Base-by-base conservation (phyloP, 495 filamentous ascomycete species). In the Daldinia vernicosa region DNA sequence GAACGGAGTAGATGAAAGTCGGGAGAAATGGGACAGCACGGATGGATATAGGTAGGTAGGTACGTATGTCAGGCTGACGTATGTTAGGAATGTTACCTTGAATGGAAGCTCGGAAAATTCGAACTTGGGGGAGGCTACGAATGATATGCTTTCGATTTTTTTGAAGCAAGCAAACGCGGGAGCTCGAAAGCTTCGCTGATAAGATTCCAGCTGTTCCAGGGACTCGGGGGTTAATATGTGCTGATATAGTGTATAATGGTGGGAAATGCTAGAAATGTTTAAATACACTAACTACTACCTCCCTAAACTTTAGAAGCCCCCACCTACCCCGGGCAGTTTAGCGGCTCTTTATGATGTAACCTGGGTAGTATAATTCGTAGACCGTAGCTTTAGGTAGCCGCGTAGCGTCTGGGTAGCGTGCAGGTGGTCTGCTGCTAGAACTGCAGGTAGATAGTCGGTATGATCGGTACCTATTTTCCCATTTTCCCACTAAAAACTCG, bases 121-220 rank as follows among this genome's bases (percentile, higher is more conserved):
- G 4, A 45, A 45, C n/a, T 45, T 45, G n/a, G 40, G 17, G 40
- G 19, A 47, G 43, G 43, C 43, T 47, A 24, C 43, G 17, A 47
- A 47, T 24, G 9, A 47, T 47, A 11, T 11, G 43, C 17, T 57
- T 57, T 63, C 59, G 24, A 24, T 56, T 26, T 19, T 19, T 61
- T 59, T 59, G 53, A 65, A 57, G 53, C 30, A 63, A 63, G 45
- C 60, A 50, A 69, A 60, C 43, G 63, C 67, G 57, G 61, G 68
- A 71, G 68, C 68, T 66, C 52, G 62, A 39, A 65, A 65, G 62
- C 68, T 71, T 62, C 50, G 15, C 50, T 53, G 57, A 71, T 66
- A 62, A 66, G 57, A 66, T 66, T 39, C 27, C 12, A 28, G 27
- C 12, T 28, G 14, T 17, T n/a, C 1, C 24, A 30, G 50, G 40